These are phyloP conservation scores for Kernera saxatilis DNA, from an alignment of 345 rosid genomes.

Conservation along the genomic window DNA sequence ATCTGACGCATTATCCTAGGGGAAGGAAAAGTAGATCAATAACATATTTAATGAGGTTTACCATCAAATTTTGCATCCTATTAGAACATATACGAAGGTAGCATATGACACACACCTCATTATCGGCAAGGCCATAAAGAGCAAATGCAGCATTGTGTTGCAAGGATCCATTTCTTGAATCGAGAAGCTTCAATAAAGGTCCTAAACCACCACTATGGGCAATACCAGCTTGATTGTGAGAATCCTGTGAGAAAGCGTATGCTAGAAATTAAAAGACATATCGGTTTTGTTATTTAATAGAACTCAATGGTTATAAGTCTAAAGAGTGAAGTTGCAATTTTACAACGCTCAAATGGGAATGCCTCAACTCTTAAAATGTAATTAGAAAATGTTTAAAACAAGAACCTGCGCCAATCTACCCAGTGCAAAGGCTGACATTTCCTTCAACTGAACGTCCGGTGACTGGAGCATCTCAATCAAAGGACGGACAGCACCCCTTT, in stretches of 20 bases:
- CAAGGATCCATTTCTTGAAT: conserved; percentile 93
- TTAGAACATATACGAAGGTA: not conserved
- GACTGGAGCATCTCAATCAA: conserved; percentile 94
- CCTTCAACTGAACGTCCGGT: conserved; percentile 80
- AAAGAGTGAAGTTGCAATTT: not conserved
- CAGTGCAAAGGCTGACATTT: conserved; percentile 99
- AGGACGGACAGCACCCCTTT: conserved; percentile 95
- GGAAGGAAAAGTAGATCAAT: conserved; percentile 30
- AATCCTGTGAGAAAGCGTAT: conserved; percentile 49
- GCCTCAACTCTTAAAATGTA: not conserved
- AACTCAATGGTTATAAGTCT: not conserved
- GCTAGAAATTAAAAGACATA: not conserved
- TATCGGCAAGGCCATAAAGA: conserved; percentile 97
- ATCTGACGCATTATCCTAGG: conserved; percentile 89
- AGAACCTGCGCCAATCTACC: conserved; percentile 99
- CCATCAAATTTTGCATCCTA: conserved; percentile 8
- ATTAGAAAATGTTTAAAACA: conserved; percentile 7
- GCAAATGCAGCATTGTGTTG: conserved; percentile 99
- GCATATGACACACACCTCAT: conserved; percentile 60
- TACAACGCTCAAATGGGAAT: not conserved
- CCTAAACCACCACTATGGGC: conserved; percentile 85
- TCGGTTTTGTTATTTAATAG: not conserved
- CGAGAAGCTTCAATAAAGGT: conserved; percentile 90
- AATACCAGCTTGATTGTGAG: conserved; percentile 97
- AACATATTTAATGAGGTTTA: conserved; percentile 18